Base-by-base conservation (phyloP, 108 stramenopile genomes). In the Ochromonas danica region DNA sequence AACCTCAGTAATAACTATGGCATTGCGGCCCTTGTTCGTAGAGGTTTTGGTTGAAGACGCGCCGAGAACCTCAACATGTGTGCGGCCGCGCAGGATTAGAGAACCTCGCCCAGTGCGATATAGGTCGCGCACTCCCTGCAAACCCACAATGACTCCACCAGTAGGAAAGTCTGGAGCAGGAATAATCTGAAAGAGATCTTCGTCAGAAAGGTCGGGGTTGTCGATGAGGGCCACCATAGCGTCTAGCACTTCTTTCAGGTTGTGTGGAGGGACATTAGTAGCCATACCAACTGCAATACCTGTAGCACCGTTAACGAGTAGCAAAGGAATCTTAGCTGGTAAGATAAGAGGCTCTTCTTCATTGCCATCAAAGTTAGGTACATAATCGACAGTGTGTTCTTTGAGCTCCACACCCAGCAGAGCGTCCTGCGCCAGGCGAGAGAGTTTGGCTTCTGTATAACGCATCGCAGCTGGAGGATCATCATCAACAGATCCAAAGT, bases 391-490 rank as follows among this genome's bases (percentile, higher is more conserved):
- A 43, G 85, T 94, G 81, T 93, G 91, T 70, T 88, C 61, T 75
- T 89, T 61, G 22, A 95, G 79, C 83, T 94, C 94, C 28, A 90
- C 86, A n/a, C n/a, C n/a, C 81, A 97, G 72, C 27, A 97, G 71
- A 0, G 94, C 86, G 63, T 92, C 90, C 6, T 87, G 79, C 3
- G 94, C 87, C 39, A 96, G 70, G 33, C 36, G 63, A 35, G 94
- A 91, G 27, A 97, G 81, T 43, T 90, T 90, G 72, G 93, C 94
- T 84, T 97, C 96, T 0, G 96, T 97, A 88, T 97, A 97, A 30
- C 96, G 87, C 96, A 97, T 97, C 17, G 96, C 96, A 0, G 96
- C 96, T 14, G 96, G 90, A 25, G 96, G 96, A 89, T 97, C 96
- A 75, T 89, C 91, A 86, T 97, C 96, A 60, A 97, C 89, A 45